Evolutionary conservation across 208 protist genomes (phyloP), one percentile per base, ranked within the genome.

Genomic region (Leptomonas pyrrhocoris): DNA sequence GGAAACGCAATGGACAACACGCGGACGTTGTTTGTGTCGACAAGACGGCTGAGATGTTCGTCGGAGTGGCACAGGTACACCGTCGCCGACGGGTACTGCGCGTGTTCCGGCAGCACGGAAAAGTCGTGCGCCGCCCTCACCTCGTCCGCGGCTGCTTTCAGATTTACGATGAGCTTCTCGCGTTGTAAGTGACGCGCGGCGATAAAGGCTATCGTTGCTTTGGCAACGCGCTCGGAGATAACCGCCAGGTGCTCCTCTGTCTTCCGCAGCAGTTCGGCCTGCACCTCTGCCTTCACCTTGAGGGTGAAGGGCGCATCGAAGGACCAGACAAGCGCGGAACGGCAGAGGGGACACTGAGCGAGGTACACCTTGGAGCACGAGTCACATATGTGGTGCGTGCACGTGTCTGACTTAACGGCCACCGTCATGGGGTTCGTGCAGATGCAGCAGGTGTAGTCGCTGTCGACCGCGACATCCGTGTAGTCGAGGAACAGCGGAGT

Each of bases 401-500:
- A 59, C 27, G 40, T 11, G 28, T 21, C n/a, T 1, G 51, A 68
- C 48, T 50, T 57, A 0, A 68, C 63, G 2, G 63, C 63, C 21
- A 25, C 36, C 12, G 30, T 42, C 63, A 68, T 68, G 0, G 51
- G 51, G 23, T 68, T 68, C 0, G 40, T 31, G 51, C 63, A 68
- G 63, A 68, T 68, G 28, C 63, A 68, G 38, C 63, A 68, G 12
- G 12, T 34, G 38, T 59, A 57, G 63, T 68, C 63, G 50, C 13
- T 25, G 19, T 36, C 31, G 48, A 68, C 50, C 21, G 2, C 30
- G 23, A 27, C 53, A 36, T 59, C 63, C 15, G 48, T 55, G 40
- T 68, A 68, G 53, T 68, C 40, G 25, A 68, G 51, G 21, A 59
- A 31, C 4, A 68, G 2, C 1, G 34, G 48, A 11, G 2, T 21